Conservation (phyloP, 129 eudicot genomes). For the Cynara cardunculus region DNA sequence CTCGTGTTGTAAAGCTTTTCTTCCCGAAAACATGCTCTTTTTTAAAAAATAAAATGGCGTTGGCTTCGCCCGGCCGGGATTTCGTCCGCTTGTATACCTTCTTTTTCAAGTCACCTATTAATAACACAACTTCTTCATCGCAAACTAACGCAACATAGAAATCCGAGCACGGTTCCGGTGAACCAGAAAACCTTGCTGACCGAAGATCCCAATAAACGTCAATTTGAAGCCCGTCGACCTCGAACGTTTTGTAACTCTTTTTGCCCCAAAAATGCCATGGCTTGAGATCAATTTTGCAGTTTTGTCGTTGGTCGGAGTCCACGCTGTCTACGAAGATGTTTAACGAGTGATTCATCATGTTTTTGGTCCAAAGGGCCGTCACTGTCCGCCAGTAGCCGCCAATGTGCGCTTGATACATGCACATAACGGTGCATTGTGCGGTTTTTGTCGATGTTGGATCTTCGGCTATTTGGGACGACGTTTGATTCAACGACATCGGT, state of each 20-base stretch:
- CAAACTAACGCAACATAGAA: conserved; percentile 74
- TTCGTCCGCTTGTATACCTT: conserved; percentile 71
- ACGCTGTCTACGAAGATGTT: conserved; percentile 57
- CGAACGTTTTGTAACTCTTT: conserved; percentile 69
- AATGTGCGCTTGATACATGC: conserved; percentile 64
- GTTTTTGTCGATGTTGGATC: conserved; percentile 53
- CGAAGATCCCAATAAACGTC: conserved; percentile 87
- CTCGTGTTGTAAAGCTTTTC: conserved; percentile 76
- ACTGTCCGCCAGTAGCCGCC: conserved; percentile 80
- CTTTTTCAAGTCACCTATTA: conserved; percentile 66
- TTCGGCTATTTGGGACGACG: conserved; percentile 25
- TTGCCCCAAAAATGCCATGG: conserved; percentile 99
- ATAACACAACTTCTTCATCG: conserved; percentile 72
- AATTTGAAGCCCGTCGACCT: conserved; percentile 60
- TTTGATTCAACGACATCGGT: conserved; percentile 24
- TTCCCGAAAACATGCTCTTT: conserved; percentile 71
- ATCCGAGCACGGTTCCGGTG: conserved; percentile 78
- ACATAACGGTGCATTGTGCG: conserved; percentile 56
- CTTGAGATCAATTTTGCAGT: conserved; percentile 79
- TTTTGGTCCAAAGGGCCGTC: conserved; percentile 70
- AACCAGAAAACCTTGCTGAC: conserved; percentile 66
- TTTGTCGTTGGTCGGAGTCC: conserved; percentile 36
- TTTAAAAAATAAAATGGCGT: conserved; percentile 53
- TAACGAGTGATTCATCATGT: conserved; percentile 59
- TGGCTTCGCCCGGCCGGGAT: conserved; percentile 55